These are phyloP conservation scores for Linnemannia zychae DNA, from an alignment of 192 early-diverging fungal species.

Conservation along the genomic window DNA sequence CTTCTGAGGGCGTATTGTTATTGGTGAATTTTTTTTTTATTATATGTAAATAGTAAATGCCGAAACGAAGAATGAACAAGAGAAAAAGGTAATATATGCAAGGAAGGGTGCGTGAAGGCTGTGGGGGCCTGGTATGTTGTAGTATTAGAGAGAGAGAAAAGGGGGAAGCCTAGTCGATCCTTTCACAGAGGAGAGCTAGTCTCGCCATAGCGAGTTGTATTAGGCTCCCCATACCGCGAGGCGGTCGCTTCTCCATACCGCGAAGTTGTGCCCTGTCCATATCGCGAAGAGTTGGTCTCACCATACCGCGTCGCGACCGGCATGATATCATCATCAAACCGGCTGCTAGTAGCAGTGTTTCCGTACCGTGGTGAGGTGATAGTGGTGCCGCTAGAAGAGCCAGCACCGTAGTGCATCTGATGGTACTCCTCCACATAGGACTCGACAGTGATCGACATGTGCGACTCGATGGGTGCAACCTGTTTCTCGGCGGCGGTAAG, in stretches of 20 bases:
- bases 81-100: background rate
- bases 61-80: background rate
- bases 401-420: conserved; percentile 22
- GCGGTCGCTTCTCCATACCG: background rate
- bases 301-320: conserved; percentile 3
- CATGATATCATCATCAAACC: background rate
- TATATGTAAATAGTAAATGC: background rate
- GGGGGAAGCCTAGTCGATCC: background rate
- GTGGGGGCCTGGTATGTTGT: background rate
- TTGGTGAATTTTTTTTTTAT: too few relatives aligned
- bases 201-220: background rate
- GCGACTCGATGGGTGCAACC: conserved; percentile 32
- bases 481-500: conserved; percentile 22
- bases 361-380: background rate
- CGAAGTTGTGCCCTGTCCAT: background rate
- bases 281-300: background rate
- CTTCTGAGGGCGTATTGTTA: too few relatives aligned
- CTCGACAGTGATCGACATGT: conserved; percentile 38
- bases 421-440: conserved; percentile 50
- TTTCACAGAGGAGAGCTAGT: background rate
- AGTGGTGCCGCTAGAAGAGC: background rate
- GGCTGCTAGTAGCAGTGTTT: background rate
- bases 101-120: conserved; percentile 6
- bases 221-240: background rate
- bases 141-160: background rate